These are phyloP conservation scores for Aspergillus unguis DNA, from an alignment of 2,329 filamentous ascomycete species.

Conservation along the genomic window DNA sequence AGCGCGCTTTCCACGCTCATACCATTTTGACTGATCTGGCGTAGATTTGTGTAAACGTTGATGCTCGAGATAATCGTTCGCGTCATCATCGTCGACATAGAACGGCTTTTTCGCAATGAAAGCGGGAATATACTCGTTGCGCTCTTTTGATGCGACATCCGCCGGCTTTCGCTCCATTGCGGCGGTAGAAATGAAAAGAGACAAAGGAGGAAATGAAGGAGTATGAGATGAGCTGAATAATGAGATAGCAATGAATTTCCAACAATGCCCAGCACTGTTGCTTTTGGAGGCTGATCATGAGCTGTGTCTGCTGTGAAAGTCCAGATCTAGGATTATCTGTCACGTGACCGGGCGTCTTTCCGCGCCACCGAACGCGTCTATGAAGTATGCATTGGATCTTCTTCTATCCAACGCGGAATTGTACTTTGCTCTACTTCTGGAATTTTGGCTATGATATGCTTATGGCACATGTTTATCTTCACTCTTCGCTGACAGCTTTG, in stretches of 20 bases:
- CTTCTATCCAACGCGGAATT: not conserved
- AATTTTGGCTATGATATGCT: constrained; percentile 1
- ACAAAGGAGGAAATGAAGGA: not conserved
- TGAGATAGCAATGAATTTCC: not conserved
- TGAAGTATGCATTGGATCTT: constrained; percentile 2
- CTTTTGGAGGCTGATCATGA: not conserved
- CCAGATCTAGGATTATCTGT: not conserved
- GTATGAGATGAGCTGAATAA: not conserved
- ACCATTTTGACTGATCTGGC: constrained; percentile 76
- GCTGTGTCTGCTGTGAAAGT: not conserved
- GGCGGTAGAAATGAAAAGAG: not conserved
- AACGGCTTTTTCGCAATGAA: constrained; percentile 99
- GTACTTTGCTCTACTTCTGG: not conserved
- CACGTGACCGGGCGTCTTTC: constrained; percentile 32
- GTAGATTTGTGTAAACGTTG: constrained; percentile 75
- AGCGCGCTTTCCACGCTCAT: constrained; percentile 79
- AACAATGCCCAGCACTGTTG: constrained; percentile 11
- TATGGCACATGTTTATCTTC: constrained; percentile 10
- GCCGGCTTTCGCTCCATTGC: constrained; percentile 47
- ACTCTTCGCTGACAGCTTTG: constrained; percentile 25
- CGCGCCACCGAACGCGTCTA: constrained; percentile 20
- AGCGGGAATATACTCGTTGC: constrained; percentile 96
- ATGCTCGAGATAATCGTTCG: constrained; percentile 90
- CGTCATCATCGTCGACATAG: constrained; percentile 76
- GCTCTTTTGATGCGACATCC: constrained; percentile 67